Percentiles rank a stretch among this genome's conserved stretches.
Conservation (phyloP, 345 rosid genomes). For the Ceriops decandra region DNA sequence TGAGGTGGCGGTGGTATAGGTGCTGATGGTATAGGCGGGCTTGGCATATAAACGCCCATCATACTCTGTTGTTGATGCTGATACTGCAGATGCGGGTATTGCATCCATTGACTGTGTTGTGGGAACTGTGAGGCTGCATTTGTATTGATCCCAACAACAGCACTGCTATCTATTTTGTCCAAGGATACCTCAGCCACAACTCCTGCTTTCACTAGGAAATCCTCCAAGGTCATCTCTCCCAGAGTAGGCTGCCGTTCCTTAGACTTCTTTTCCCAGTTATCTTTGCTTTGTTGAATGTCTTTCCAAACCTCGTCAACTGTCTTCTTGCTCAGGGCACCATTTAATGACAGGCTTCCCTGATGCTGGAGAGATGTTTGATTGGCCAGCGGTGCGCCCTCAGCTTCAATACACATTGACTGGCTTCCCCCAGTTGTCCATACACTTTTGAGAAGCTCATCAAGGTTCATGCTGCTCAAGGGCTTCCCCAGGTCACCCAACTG, state of each 20-base stretch:
- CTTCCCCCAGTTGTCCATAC: constrained; percentile 81
- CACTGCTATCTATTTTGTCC: constrained; percentile 36
- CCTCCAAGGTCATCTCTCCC: constrained; percentile 98
- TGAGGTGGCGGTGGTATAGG: constrained; percentile 33
- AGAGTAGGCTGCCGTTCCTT: constrained; percentile 75
- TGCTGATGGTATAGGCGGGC: constrained; percentile 52
- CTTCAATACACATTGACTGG: constrained; percentile 44
- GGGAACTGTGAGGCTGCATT: constrained; percentile 47
- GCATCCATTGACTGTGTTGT: constrained; percentile 87
- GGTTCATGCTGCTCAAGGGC: constrained; percentile 87
- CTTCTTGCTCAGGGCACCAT: constrained; percentile 72
- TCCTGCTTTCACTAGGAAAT: constrained; percentile 89
- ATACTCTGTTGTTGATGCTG: constrained; percentile 60
- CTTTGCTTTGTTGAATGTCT: constrained; percentile 80
- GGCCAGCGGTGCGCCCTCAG: constrained; percentile 39
- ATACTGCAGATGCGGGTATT: constrained; percentile 62
- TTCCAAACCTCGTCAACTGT: constrained; percentile 99
- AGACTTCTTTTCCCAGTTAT: constrained; percentile 48
- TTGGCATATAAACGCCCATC: constrained; percentile 69
- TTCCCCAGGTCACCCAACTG: constrained; percentile 90
- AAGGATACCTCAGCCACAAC: constrained; percentile 62
- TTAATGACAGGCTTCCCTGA: constrained; percentile 70
- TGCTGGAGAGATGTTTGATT: constrained; percentile 51
- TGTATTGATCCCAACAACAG: constrained; percentile 40
- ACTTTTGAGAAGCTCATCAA: constrained; percentile 91